These are phyloP conservation scores for Aureoboletus auriporus DNA, from an alignment of 768 basidiomycete species.

Conservation along the genomic window DNA sequence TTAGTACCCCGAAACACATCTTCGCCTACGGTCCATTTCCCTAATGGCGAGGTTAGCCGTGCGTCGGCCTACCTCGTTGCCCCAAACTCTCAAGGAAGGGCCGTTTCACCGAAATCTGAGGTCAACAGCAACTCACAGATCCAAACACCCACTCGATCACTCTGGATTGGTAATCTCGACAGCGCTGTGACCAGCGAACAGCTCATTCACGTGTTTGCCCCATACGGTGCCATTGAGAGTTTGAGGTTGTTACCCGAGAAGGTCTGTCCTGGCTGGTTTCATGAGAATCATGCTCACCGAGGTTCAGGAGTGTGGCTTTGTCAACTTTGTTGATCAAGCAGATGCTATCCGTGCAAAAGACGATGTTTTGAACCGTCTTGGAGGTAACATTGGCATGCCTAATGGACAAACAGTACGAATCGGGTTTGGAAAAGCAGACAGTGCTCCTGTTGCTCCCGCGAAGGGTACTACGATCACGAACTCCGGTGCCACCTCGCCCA, in stretches of 20 bases:
- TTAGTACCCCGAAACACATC: constrained; percentile 40
- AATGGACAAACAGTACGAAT: constrained; percentile 96
- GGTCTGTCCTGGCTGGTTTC: constrained; percentile 39
- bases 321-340: constrained; percentile 93
- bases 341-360: constrained; percentile 98
- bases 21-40: constrained; percentile 63
- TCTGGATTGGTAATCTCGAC: constrained; percentile 99
- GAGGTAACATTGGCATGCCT: constrained; percentile 90
- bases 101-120: constrained; percentile 83
- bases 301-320: constrained; percentile 92
- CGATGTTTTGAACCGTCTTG: constrained; percentile 92
- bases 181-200: constrained; percentile 92
- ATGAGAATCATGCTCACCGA: constrained; percentile 15
- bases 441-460: constrained; percentile 87
- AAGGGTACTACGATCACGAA: constrained; percentile 64
- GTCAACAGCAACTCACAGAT: constrained; percentile 59
- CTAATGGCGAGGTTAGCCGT: constrained; percentile 56
- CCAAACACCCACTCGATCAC: constrained; percentile 90
- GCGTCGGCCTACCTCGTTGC: constrained; percentile 67
- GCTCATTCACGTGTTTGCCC: constrained; percentile 91
- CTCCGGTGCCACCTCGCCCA: constrained; percentile 63
- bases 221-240: constrained; percentile 96
- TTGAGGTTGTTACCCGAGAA: constrained; percentile 94
- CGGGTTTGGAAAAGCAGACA: constrained; percentile 97
- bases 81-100: constrained; percentile 63